Evolutionary conservation across 306 rosid species (phyloP), one percentile per base, ranked within the genome.

Genomic region (Phaseolus lunatus): DNA sequence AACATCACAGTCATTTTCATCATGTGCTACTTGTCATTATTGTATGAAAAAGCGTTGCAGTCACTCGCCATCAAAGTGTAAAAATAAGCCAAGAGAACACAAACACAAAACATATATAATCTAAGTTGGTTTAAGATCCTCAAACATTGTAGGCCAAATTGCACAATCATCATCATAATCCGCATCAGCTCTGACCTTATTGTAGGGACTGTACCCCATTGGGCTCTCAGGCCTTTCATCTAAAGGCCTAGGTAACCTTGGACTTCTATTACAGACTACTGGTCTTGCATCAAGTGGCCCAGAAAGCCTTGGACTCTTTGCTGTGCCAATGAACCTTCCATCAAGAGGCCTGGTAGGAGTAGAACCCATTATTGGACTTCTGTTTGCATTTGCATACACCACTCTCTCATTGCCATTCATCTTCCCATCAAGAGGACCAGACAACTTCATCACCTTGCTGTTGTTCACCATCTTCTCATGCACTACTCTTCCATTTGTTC

Each of bases 371-470:
- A 71, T 37, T 0, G 93, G 92, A 58, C 88, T 89, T 66, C 68
- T 81, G 26, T 81, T 81, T 22, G 54, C 54, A 67, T 7, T 15
- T 19, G 86, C 48, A 19, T 43, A 58, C 81, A 85, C 41, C 66
- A 80, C 29, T 70, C 81, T 89, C 63, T 80, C 88, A 13, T 11
- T 19, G 1, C 44, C 23, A 37, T 76, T 59, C 22, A 79, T 4
- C 74, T 79, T 89, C 19, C 90, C 89, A 83, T 94, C 97, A 66
- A 94, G 75, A 35, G 98, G 98, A 29, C 98, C 96, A 45, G 98
- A 94, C 1, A 85, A 43, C 44, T 56, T 85, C 82, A 85, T 65
- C 14, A 75, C 4, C 63, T 65, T 82, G 57, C 6, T 49, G 3
- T n/a, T 23, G 5, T 5, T 77, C 0, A 50, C 16, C 78, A 59